Conservation (phyloP, 768 basidiomycete genomes). For the Auriculariales sp. region DNA sequence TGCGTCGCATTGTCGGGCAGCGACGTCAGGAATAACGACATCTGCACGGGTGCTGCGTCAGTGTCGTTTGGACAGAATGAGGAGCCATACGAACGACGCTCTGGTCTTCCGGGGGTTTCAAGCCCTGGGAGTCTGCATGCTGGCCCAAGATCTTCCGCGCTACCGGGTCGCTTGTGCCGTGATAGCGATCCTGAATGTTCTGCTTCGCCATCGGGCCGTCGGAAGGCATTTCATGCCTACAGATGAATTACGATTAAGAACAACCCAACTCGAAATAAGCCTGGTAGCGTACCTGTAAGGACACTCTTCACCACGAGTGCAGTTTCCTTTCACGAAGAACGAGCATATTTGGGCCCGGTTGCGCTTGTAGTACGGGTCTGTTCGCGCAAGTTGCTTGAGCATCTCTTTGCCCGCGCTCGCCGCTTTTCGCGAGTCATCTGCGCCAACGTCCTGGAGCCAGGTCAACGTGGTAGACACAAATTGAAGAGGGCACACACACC, state of each 20-base stretch:
- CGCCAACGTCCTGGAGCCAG: conserved; percentile 2
- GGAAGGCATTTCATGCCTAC: conserved; percentile 76
- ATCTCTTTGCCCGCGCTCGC: conserved; percentile 86
- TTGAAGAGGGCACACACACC: conserved; percentile 27
- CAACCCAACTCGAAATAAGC: not conserved
- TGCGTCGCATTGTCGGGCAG: conserved; percentile 61
- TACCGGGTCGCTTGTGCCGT: conserved; percentile 87
- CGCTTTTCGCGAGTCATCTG: conserved; percentile 62
- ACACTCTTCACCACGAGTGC: conserved; percentile 81
- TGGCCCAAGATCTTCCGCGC: conserved; percentile 74
- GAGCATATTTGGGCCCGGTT: conserved; percentile 90
- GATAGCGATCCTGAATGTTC: conserved; percentile 87
- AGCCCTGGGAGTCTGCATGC: conserved; percentile 69
- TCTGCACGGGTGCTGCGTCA: conserved; percentile 29
- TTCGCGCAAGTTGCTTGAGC: conserved; percentile 86
- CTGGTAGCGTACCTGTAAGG: conserved; percentile 52
- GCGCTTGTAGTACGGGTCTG: conserved; percentile 94
- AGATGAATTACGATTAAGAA: not conserved
- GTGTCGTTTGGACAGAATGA: conserved; percentile 1
- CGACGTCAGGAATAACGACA: conserved; percentile 72
- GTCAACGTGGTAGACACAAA: not conserved
- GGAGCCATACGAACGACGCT: conserved; percentile 50
- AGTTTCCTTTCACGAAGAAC: conserved; percentile 92
- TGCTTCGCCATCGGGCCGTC: conserved; percentile 79
- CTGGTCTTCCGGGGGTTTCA: conserved; percentile 80